These are phyloP conservation scores for Mytilinidion resinicola DNA, from an alignment of 495 filamentous ascomycete genomes.

Conservation along the genomic window DNA sequence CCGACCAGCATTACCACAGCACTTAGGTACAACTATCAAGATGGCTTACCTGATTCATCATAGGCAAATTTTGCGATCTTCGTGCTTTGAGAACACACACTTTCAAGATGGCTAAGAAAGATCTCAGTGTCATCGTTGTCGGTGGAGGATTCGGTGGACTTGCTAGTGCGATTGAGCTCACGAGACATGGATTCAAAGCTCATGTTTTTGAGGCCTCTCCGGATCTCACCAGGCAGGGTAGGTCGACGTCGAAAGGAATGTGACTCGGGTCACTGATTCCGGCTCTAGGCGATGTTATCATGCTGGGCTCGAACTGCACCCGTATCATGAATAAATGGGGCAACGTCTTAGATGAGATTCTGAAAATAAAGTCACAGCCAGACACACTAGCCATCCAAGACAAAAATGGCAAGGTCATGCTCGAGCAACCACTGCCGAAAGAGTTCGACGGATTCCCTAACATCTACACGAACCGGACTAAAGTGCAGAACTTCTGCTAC, in stretches of 20 bases:
- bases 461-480: constrained; percentile 56
- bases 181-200: not conserved
- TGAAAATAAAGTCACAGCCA: constrained; percentile 44
- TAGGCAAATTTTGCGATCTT: not conserved
- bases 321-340: constrained; percentile 42
- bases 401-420: constrained; percentile 52
- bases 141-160: constrained; percentile 24
- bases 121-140: constrained; percentile 35
- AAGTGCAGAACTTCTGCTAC: constrained; percentile 54
- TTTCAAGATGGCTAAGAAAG: constrained; percentile 22
- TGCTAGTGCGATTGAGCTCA: not conserved
- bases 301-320: constrained; percentile 55
- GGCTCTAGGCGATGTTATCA: constrained; percentile 57
- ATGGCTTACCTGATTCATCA: not conserved
- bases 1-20: not conserved
- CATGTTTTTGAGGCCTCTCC: constrained; percentile 3
- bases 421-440: constrained; percentile 46
- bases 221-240: constrained; percentile 10
- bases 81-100: too few relatives aligned
- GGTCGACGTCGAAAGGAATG: constrained; percentile 45
- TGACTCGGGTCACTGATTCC: constrained; percentile 49
- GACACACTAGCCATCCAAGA: constrained; percentile 48
- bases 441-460: constrained; percentile 47
- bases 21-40: not conserved
- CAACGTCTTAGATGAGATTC: constrained; percentile 10